These are phyloP conservation scores for Psophocarpus tetragonolobus DNA, from an alignment of 306 rosid species.

Conservation along the genomic window DNA sequence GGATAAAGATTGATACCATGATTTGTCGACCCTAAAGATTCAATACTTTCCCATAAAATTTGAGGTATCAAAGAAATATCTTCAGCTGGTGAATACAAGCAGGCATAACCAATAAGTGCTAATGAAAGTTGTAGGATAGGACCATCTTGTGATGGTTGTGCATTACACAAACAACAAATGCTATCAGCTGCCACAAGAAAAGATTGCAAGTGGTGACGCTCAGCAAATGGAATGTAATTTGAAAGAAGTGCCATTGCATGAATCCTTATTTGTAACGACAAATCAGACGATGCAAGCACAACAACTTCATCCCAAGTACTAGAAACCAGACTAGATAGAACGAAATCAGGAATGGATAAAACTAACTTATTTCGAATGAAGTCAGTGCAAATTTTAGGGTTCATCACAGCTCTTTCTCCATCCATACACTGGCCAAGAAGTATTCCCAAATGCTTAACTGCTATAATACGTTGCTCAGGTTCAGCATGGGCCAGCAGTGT, in stretches of 20 bases:
- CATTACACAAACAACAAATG: slow-evolving; percentile 56
- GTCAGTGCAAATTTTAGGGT: slow-evolving; percentile 42
- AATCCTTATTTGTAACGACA: slow-evolving; percentile 60
- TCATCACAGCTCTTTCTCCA: slow-evolving; percentile 46
- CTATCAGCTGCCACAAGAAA: slow-evolving; percentile 74
- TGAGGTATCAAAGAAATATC: slow-evolving; percentile 83
- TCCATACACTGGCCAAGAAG: slow-evolving; percentile 64
- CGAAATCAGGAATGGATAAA: slow-evolving; percentile 49
- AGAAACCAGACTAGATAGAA: slow-evolving; percentile 67
- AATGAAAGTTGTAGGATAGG: slow-evolving; percentile 74
- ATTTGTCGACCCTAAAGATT: slow-evolving; percentile 60
- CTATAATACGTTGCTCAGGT: slow-evolving; percentile 89
- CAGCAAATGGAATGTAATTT: slow-evolving; percentile 77
- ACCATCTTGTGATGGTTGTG: slow-evolving; percentile 64
- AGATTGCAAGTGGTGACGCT: slow-evolving; percentile 68
- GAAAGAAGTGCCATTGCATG: slow-evolving; percentile 77
- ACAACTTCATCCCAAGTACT: slow-evolving; percentile 86
- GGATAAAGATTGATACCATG: slow-evolving; percentile 50
- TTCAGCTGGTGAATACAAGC: slow-evolving; percentile 72
- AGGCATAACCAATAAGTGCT: slow-evolving; percentile 79
- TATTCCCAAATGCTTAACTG: slow-evolving; percentile 64
- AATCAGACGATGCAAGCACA: slow-evolving; percentile 73
- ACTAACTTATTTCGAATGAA: slow-evolving; percentile 47
- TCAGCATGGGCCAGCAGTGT: slow-evolving; percentile 80
- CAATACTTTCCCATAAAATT: slow-evolving; percentile 74